Base-by-base conservation (phyloP, 108 stramenopile genomes). In the Nitzschia palea region DNA sequence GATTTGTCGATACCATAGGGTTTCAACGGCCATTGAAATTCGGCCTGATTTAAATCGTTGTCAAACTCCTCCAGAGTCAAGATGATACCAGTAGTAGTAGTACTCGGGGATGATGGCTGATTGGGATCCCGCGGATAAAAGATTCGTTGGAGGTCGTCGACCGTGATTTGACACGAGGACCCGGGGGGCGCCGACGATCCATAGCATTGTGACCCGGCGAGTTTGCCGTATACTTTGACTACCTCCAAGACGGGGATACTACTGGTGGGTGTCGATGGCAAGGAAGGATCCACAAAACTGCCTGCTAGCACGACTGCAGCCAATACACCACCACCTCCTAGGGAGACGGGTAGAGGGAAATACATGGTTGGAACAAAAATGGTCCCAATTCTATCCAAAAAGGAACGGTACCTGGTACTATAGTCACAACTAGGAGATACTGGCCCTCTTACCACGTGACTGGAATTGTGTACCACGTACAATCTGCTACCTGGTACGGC, bases 1-100 rank as follows among this genome's bases (percentile, higher is more conserved):
- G 68, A 69, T 35, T 78, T 47, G 1, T 78, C 71, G 10, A 77
- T 37, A 15, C 77, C 77, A 44, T 62, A 78, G 0, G 77, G 77
- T 44, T 78, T 78, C 4, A 78, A 36, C 0, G 77, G 77, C 77
- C 77, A 78, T 30, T 53, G 65, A 50, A 78, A 78, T 0, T 54
- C 37, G 26, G 47, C 40, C 3, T n/a, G 12, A 20, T 63, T 17
- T 20, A 78, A 17, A 35, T 54, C 33, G 22, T 25, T 0, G 18
- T 20, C 37, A 44, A 78, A 78, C 32, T 78, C 55, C 15, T 59
- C 30, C 18, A 58, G n/a, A 9, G 44, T 66, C 44, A 32, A 30
- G n/a, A n/a, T n/a, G n/a, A n/a, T n/a, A n/a, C n/a, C n/a, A n/a
- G n/a, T n/a, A n/a, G n/a, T n/a, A n/a, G n/a, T n/a, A 4, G 63